A percentile compares a stretch with the other conserved stretches of the same genome.
Conservation (phyloP, 2,329 filamentous ascomycete species). For the Aureobasidium sp. region DNA sequence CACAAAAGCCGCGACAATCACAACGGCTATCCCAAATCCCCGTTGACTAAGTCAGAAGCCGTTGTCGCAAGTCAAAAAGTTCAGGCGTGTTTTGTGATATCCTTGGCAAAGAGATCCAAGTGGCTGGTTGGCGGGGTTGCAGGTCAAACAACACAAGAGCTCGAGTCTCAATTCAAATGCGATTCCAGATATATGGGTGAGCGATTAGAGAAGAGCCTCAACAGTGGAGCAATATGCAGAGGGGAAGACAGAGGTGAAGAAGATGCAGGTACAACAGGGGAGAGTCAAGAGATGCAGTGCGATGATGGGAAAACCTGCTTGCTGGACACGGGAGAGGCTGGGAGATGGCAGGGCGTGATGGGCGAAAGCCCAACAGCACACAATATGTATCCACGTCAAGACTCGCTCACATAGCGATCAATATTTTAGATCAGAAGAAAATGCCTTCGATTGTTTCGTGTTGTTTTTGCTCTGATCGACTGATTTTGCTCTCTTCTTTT, state of each 20-base stretch:
- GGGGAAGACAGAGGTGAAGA: neutral
- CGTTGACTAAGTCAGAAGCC: neutral
- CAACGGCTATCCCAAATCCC: slow-evolving; percentile 8
- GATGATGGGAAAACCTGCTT: slow-evolving; percentile 3
- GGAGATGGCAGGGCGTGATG: slow-evolving; percentile 10
- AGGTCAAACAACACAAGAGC: neutral
- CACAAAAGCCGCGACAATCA: neutral
- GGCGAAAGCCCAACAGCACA: neutral
- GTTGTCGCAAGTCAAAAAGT: neutral
- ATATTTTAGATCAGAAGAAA: neutral
- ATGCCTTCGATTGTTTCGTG: neutral
- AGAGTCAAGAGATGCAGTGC: neutral
- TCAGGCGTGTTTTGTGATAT: slow-evolving; percentile 1
- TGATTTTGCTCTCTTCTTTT: neutral
- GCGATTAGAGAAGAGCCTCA: neutral
- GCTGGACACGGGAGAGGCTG: slow-evolving; percentile 2
- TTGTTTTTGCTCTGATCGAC: neutral
- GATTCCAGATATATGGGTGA: neutral
- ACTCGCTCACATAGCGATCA: neutral
- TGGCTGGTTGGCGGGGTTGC: slow-evolving; percentile 9
- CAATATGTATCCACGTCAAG: neutral
- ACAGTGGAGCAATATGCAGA: neutral
- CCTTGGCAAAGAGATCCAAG: neutral
- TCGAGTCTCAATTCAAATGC: too few relatives aligned
- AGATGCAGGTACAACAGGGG: slow-evolving; percentile 2